Evolutionary conservation across 2,329 filamentous ascomycete genomes (phyloP), one percentile per base, ranked within the genome.

Genomic region (Fusarium euwallaceae): DNA sequence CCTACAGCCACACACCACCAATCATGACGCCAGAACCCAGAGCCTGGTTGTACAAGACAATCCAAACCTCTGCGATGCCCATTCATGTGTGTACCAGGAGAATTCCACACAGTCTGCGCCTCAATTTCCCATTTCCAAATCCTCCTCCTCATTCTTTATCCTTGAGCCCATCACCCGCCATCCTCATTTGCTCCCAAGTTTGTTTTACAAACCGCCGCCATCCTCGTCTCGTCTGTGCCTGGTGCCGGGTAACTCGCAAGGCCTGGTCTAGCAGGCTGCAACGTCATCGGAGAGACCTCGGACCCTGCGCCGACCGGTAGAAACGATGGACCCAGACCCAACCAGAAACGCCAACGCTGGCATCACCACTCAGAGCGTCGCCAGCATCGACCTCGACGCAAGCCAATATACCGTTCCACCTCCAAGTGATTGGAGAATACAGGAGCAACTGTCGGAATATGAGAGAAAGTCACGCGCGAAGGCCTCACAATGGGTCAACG

Each of bases 1-100:
- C 72, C 72, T 66, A 41, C 69, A 70, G 67, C 70, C 69, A 75
- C 62, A 61, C 17, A 75, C 51, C 64, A 24, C 72, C 72, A 74
- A 74, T 74, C 72, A 74, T 61, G 55, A 61, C 56, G 48, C 16
- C 36, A 27, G 48, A 59, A 51, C 34, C 22, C 62, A 4, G 61
- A 74, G 72, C 72, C 72, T 73, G 61, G 60, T 48, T 61, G 61
- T 75, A 75, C 69, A 36, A 56, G 64, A 63, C 74, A 69, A 56
- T 58, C 61, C 61, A 61, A 59, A 69, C 69, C 68, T 48, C 32
- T 51, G 16, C 48, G 32, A 64, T 27, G 61, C 41, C 61, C 34
- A 14, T 58, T 58, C 36, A 20, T 16, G 14, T 34, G 27, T 64
- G 61, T 36, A 17, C 20, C 27, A 53, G 39, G 37, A 43, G 20